Percentiles rank a stretch among this genome's conserved stretches.
These are phyloP conservation scores for Nicotiana benthamiana DNA, from an alignment of 257 asterid genomes.

Conservation along the genomic window DNA sequence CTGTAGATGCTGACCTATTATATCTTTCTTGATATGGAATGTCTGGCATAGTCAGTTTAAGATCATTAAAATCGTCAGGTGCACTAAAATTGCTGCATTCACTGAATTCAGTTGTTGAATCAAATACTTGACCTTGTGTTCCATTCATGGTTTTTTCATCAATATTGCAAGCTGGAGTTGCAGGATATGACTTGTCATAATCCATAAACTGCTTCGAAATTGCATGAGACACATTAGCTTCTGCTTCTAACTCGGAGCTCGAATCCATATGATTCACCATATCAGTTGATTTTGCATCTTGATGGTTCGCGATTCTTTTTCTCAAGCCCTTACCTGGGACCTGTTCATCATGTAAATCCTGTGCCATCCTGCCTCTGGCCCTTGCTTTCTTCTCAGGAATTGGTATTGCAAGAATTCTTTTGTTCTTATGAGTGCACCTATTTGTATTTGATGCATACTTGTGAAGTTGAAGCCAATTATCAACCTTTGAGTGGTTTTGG, in stretches of 20 bases:
- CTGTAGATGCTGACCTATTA: background rate
- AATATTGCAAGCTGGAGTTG: background rate
- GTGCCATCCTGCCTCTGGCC: background rate
- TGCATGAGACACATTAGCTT: background rate
- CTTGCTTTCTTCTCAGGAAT: background rate
- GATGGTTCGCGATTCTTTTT: background rate
- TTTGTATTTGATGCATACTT: background rate
- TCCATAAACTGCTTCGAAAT: background rate
- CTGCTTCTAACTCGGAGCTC: slow-evolving; percentile 5
- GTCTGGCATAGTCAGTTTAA: background rate
- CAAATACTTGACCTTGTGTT: background rate
- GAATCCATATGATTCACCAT: background rate
- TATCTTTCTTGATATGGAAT: background rate
- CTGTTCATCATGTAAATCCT: background rate
- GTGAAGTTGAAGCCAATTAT: slow-evolving; percentile 13
- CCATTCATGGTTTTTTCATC: background rate
- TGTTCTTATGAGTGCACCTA: background rate
- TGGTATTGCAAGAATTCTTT: background rate
- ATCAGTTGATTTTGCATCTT: background rate
- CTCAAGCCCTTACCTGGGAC: background rate
- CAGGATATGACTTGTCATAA: background rate
- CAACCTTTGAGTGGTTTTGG: slow-evolving; percentile 10
- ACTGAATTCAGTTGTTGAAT: background rate
- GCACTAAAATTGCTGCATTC: slow-evolving; percentile 1
- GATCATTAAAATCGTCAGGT: slow-evolving; percentile 1